These are phyloP conservation scores for Brassica juncea DNA, from an alignment of 345 rosid species.

Conservation along the genomic window DNA sequence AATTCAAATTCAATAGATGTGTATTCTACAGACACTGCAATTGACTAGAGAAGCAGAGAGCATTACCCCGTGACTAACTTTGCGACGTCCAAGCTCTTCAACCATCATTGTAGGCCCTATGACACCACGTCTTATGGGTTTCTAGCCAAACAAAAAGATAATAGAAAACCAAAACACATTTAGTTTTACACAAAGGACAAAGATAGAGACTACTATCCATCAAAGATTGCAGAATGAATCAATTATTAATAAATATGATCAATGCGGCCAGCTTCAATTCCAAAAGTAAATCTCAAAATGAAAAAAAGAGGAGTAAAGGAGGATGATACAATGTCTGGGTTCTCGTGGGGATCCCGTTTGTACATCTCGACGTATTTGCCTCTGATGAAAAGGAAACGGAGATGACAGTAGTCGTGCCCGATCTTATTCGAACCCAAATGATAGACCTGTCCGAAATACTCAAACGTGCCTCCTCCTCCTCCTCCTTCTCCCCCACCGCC, in stretches of 20 bases:
- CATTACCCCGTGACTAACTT: slow-evolving; percentile 64
- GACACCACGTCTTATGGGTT: slow-evolving; percentile 82
- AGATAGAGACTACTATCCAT: neutral
- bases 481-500: slow-evolving; percentile 1
- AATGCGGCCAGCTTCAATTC: neutral
- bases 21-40: neutral
- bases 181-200: neutral
- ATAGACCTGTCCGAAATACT: slow-evolving; percentile 80
- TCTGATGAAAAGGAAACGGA: slow-evolving; percentile 65
- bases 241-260: neutral
- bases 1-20: neutral
- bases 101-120: slow-evolving; percentile 74
- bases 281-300: neutral
- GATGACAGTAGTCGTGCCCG: slow-evolving; percentile 79
- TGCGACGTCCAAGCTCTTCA: slow-evolving; percentile 83
- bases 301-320: neutral
- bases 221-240: slow-evolving; percentile 1
- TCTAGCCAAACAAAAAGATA: slow-evolving; percentile 44
- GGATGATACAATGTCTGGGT: slow-evolving; percentile 71
- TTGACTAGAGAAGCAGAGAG: neutral
- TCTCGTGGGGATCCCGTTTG: slow-evolving; percentile 88
- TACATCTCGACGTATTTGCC: slow-evolving; percentile 90
- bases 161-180: slow-evolving; percentile 11
- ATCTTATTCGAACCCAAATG: slow-evolving; percentile 85
- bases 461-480: slow-evolving; percentile 27